Conservation (phyloP, 176 grass and related monocot species). For the Puya raimondii region DNA sequence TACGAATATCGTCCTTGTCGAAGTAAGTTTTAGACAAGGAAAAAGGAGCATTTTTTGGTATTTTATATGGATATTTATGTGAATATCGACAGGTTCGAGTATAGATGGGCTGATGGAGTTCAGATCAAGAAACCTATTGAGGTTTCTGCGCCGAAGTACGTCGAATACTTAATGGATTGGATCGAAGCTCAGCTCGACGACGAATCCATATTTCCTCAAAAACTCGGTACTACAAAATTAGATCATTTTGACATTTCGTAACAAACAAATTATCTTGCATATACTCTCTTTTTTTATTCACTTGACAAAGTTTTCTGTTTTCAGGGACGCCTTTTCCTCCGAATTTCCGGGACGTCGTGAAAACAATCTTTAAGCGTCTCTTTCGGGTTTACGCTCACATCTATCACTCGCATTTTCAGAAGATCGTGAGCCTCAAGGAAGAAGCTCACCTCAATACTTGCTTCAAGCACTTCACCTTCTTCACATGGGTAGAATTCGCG, state of each 20-base stretch:
- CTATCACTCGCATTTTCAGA: slow-evolving; percentile 86
- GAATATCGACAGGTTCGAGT: slow-evolving; percentile 53
- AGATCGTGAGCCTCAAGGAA: slow-evolving; percentile 80
- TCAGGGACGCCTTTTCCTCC: slow-evolving; percentile 80
- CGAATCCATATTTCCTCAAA: slow-evolving; percentile 88
- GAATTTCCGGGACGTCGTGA: slow-evolving; percentile 64
- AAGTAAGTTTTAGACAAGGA: no score
- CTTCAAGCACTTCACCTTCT: slow-evolving; percentile 93
- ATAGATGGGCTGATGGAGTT: slow-evolving; percentile 90
- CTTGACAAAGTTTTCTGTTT: neutral
- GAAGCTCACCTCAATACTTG: slow-evolving; percentile 94
- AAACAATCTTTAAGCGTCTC: slow-evolving; percentile 92
- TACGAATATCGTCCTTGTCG: no score
- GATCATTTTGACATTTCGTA: neutral
- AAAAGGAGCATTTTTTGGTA: neutral
- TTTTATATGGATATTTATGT: neutral
- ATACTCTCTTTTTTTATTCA: neutral
- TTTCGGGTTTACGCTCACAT: slow-evolving; percentile 91
- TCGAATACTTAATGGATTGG: slow-evolving; percentile 95
- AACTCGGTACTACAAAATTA: slow-evolving; percentile 42
- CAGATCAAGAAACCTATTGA: slow-evolving; percentile 78
- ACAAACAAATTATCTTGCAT: neutral
- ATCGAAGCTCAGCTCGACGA: slow-evolving; percentile 78
- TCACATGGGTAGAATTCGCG: slow-evolving; percentile 49
- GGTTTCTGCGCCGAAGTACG: slow-evolving; percentile 82